Base-by-base conservation (phyloP, 805 yeast species). In the Wickerhamiella australiensis region DNA sequence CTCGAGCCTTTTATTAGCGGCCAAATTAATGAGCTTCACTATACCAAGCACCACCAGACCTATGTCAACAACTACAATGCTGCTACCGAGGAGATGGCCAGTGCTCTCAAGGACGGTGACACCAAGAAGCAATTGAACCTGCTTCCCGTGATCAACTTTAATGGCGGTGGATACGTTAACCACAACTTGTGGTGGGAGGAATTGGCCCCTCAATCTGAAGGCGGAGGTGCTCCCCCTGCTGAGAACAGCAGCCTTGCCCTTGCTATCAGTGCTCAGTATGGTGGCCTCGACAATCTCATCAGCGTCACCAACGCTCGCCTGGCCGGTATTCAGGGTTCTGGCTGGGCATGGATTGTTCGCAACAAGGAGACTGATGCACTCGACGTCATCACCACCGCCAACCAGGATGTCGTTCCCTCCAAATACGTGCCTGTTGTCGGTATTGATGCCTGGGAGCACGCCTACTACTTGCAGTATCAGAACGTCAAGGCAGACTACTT, bases 391-490 rank as follows among this genome's bases (percentile, higher is more conserved):
- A 83, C 84, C 65, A 82, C 85, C 57, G 72, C 78, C 58, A 86
- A 86, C 74, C 96, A 86, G 70, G 95, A 86, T 68, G 83, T 92
- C 15, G 86, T 83, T 37, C 71, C 79, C 45, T 84, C 85, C 45
- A 65, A 76, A 8, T 73, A 77, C 65, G 70, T 76, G 43, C 94
- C 95, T 42, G 69, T 87, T 60, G 75, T 87, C 50, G 95, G 95
- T 49, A 83, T 86, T 63, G 96, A 86, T 61, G 94, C 95, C 53
- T 86, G 96, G 96, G 96, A 86, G 69, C 96, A 86, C 64, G 95
- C 96, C 50, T 86, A 86, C 75, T 86, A 86, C 75, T 74, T 87
- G 68, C 95, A 86, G 69, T 86, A 86, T 74, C 81, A 84, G 71
- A 86, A 86, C 71, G 87, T 81, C 64, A 86, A 87, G 75, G 94